A percentile compares a stretch with the other conserved stretches of the same genome.
phyloP scores from a whole-genome alignment of 2,329 filamentous ascomycete genomes.

The Fusarium sp. region DNA sequence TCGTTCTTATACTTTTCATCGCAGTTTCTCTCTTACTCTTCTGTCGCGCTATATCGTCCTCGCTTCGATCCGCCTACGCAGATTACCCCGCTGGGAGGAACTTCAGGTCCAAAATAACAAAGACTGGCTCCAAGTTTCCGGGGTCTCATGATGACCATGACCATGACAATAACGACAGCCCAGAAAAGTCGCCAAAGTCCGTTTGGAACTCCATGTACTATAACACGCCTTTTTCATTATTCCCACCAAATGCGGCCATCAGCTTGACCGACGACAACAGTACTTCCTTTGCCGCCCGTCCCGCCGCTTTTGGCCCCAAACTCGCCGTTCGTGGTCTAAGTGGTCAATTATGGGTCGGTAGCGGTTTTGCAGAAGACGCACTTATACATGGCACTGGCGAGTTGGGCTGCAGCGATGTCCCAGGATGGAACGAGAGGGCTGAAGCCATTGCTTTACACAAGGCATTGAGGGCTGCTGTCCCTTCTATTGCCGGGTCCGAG shows the following conservation, averaged over 20 bases:
- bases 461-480: constrained; percentile 49
- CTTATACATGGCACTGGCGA: constrained; percentile 78
- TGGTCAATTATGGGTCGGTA: constrained; percentile 92
- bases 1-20: constrained; percentile 66
- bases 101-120: constrained; percentile 37
- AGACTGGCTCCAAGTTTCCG: constrained; percentile 22
- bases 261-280: constrained; percentile 98
- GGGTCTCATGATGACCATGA: constrained; percentile 22
- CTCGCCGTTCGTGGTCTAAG: constrained; percentile 82
- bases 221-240: constrained; percentile 83
- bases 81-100: constrained; percentile 47
- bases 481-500: constrained; percentile 36
- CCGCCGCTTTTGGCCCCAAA: constrained; percentile 89
- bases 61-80: constrained; percentile 45
- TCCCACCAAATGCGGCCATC: constrained; percentile 94
- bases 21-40: constrained; percentile 66
- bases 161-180: background rate
- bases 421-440: constrained; percentile 80
- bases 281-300: constrained; percentile 93
- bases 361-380: constrained; percentile 86
- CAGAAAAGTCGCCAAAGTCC: constrained; percentile 39
- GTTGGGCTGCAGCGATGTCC: constrained; percentile 93
- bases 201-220: constrained; percentile 71
- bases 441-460: constrained; percentile 59
- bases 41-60: constrained; percentile 63